Evolutionary conservation across 1,284 basidiomycete genomes (phyloP).

Genomic region (Irpex sp.): DNA sequence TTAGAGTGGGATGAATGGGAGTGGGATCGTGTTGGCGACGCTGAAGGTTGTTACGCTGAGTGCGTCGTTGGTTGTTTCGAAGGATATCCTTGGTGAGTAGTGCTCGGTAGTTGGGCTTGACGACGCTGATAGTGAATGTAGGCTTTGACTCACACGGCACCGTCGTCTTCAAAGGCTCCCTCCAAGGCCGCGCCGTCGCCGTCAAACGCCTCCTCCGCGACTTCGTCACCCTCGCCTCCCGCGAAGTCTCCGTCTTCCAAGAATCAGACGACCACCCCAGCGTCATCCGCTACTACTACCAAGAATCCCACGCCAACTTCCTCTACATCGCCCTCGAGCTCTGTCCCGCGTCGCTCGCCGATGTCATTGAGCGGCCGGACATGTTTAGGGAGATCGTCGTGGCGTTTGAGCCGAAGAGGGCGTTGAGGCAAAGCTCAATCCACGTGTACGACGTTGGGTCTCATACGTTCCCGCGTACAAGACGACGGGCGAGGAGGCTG

Average conservation of each 20-base stretch:
- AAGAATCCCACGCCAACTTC: slow-evolving; percentile 91
- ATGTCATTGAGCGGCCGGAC: slow-evolving; percentile 69
- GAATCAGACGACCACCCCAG: slow-evolving; percentile 98
- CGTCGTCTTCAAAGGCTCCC: slow-evolving; percentile 89
- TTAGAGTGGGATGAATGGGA: too few relatives aligned
- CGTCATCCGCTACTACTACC: slow-evolving; percentile 97
- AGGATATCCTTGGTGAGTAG: slow-evolving; percentile 74
- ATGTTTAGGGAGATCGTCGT: slow-evolving; percentile 60
- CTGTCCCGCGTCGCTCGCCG: slow-evolving; percentile 63
- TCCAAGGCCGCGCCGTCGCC: slow-evolving; percentile 94
- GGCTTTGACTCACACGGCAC: slow-evolving; percentile 97
- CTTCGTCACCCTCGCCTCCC: slow-evolving; percentile 89
- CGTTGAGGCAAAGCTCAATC: slow-evolving; percentile 84
- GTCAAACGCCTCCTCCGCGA: slow-evolving; percentile 97
- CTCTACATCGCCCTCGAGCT: slow-evolving; percentile 97
- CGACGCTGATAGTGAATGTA: slow-evolving; percentile 29
- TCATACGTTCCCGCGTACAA: too few relatives aligned
- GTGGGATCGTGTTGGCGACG: slow-evolving; percentile 27
- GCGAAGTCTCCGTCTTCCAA: slow-evolving; percentile 92
- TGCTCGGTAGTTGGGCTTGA: too few relatives aligned
- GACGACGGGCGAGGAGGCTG: too few relatives aligned
- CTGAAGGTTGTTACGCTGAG: slow-evolving; percentile 27
- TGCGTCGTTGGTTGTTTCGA: slow-evolving; percentile 63
- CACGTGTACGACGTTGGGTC: too few relatives aligned
- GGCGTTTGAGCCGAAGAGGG: slow-evolving; percentile 84